Evolutionary conservation across 2,329 filamentous ascomycete genomes (phyloP).

Genomic region (Ceratocystis colombiana): DNA sequence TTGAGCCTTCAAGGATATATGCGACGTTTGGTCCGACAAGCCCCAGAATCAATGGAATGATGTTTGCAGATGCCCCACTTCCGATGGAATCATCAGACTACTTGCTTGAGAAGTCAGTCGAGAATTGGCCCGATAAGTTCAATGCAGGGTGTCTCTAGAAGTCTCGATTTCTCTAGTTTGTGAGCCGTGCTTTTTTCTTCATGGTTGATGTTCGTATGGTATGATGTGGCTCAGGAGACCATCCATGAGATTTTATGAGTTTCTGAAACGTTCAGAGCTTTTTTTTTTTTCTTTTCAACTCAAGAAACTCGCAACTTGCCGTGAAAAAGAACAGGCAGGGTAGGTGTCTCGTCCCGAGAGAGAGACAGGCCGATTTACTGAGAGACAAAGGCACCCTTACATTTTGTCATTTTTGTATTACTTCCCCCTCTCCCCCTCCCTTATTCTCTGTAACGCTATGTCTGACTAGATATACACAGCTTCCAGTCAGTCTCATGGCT

Average conservation of each 20-base stretch:
- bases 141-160: slow-evolving; percentile 14
- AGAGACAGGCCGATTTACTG: background rate
- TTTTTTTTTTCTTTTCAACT: background rate
- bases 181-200: background rate
- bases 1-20: background rate
- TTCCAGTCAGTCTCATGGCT: too few species aligned
- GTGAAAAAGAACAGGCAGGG: background rate
- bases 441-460: too few species aligned
- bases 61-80: slow-evolving; percentile 23
- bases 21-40: background rate
- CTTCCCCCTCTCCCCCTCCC: too few species aligned
- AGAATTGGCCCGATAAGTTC: slow-evolving; percentile 10
- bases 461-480: too few species aligned
- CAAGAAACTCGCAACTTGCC: background rate
- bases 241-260: background rate
- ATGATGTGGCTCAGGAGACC: slow-evolving; percentile 6
- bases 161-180: background rate
- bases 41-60: slow-evolving; percentile 18
- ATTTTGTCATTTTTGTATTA: too few species aligned
- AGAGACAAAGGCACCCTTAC: too few species aligned
- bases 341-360: background rate
- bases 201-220: background rate
- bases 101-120: slow-evolving; percentile 3
- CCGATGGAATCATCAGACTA: slow-evolving; percentile 13
- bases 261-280: background rate